These are phyloP conservation scores for Fusarium decemcellulare DNA, from an alignment of 2,329 filamentous ascomycete species.

Conservation along the genomic window DNA sequence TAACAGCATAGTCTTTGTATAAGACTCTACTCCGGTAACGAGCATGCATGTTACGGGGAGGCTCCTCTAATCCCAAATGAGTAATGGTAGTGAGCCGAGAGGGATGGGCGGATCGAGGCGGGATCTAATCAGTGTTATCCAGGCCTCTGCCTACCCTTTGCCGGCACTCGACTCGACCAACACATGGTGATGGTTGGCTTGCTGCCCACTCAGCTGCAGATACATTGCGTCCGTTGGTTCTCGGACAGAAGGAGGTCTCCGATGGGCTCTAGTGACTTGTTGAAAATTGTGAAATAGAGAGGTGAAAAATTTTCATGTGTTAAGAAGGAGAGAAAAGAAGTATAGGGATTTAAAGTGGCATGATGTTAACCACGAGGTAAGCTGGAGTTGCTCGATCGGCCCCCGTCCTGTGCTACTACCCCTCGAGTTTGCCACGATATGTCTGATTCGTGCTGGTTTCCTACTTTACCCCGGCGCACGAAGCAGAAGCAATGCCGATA, in stretches of 20 bases:
- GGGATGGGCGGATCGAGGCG: constrained; percentile 10
- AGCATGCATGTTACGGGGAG: neutral
- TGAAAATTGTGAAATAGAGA: neutral
- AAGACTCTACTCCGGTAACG: neutral
- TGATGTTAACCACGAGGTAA: constrained; percentile 14
- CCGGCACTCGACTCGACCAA: constrained; percentile 8
- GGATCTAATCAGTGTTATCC: constrained; percentile 4
- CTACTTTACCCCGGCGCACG: neutral
- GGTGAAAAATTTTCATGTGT: neutral
- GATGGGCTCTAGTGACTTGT: constrained; percentile 13
- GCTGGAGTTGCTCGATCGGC: constrained; percentile 5
- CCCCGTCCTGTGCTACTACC: neutral
- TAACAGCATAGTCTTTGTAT: neutral
- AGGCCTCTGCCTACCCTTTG: neutral
- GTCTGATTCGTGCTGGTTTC: neutral
- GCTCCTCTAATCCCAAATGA: neutral
- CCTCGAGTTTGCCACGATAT: constrained; percentile 10
- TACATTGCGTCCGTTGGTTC: constrained; percentile 5
- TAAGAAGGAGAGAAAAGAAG: neutral
- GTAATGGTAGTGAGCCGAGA: neutral
- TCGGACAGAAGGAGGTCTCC: constrained; percentile 27
- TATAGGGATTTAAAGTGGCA: constrained; percentile 25
- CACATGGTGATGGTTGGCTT: constrained; percentile 6
- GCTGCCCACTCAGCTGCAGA: constrained; percentile 13
- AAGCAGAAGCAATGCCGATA: constrained; percentile 15